phyloP scores from a whole-genome alignment of 371 early-diverging fungal species.

The Mucor velutinosus region DNA sequence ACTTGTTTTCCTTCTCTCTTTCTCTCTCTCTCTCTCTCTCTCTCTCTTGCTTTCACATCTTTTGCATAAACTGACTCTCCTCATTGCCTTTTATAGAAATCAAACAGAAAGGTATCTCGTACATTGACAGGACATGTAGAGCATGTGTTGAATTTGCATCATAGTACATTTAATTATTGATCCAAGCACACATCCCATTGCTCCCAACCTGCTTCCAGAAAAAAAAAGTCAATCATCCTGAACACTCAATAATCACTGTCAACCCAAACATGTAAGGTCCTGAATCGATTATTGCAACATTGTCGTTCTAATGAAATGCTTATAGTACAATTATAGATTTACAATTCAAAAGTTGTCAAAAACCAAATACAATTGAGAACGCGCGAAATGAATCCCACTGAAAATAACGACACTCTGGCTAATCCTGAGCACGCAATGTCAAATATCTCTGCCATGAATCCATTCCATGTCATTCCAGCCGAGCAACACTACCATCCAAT shows the following conservation, averaged over 20 bases:
- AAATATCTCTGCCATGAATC: background rate
- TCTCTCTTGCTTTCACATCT: background rate
- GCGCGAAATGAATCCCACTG: background rate
- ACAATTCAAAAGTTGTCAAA: background rate
- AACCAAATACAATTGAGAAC: background rate
- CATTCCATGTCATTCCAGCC: background rate
- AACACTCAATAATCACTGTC: background rate
- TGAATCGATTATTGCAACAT: background rate
- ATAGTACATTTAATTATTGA: background rate
- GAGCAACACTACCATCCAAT: background rate
- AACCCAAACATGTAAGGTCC: background rate
- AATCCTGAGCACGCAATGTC: background rate
- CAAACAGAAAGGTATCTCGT: background rate
- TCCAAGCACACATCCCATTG: background rate
- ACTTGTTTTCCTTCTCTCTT: background rate
- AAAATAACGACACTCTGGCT: background rate
- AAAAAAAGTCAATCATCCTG: background rate
- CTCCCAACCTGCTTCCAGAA: background rate
- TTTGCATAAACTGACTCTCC: background rate
- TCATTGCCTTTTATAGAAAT: conserved; percentile 1
- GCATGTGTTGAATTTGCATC: background rate
- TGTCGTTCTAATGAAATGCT: background rate
- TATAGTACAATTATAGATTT: background rate
- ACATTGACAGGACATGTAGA: conserved; percentile 3
- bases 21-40: background rate